These are phyloP conservation scores for Ascosphaera apis DNA, from an alignment of 2,329 filamentous ascomycete genomes.

Conservation along the genomic window DNA sequence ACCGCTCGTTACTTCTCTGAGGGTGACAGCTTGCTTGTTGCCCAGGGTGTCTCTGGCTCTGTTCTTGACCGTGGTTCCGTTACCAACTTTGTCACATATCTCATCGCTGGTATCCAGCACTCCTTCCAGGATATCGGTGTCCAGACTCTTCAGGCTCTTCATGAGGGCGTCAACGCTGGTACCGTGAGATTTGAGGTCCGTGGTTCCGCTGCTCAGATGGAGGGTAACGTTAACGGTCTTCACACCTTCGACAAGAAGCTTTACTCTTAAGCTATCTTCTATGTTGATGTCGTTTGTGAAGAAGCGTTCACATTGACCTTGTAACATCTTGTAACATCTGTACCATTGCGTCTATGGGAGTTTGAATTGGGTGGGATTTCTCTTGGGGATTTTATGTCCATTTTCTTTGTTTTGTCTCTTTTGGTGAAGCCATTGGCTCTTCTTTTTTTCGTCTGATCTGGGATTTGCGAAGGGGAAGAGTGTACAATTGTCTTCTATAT, in stretches of 20 bases:
- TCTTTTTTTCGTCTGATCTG: no score
- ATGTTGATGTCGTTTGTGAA: no score
- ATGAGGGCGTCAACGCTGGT: constrained; percentile 49
- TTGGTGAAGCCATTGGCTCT: no score
- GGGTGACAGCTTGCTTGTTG: constrained; percentile 80
- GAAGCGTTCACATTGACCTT: no score
- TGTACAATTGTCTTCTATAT: no score
- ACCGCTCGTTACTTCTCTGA: constrained; percentile 98
- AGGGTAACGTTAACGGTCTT: constrained; percentile 89
- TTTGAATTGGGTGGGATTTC: no score
- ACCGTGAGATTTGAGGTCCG: constrained; percentile 78
- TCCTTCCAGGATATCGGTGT: constrained; percentile 88
- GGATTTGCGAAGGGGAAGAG: no score
- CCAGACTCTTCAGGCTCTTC: constrained; percentile 54
- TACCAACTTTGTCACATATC: constrained; percentile 87
- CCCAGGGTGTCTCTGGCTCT: constrained; percentile 76
- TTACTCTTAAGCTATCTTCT: constrained; percentile 44
- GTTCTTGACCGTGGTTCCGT: constrained; percentile 43
- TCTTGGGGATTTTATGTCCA: no score
- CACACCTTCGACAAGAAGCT: constrained; percentile 99
- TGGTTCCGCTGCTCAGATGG: constrained; percentile 81
- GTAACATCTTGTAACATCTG: no score
- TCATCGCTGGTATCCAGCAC: constrained; percentile 89
- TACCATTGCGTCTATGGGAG: no score
- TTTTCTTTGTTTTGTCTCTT: no score